Evolutionary conservation across 441 rosid genomes (phyloP).

Genomic region (Omphalea diandra): DNA sequence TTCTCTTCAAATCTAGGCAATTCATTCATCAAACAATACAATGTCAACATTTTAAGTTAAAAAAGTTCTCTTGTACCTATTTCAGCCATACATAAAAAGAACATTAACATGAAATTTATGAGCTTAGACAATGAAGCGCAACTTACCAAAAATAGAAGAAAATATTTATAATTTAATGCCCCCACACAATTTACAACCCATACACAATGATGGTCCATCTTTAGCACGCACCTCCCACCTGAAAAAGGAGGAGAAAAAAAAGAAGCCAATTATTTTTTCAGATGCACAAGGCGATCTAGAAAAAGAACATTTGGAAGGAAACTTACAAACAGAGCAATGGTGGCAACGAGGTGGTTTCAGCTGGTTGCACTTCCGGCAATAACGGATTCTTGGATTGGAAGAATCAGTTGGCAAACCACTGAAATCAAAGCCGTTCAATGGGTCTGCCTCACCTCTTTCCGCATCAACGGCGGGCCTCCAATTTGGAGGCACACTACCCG

Average conservation of each 20-base stretch:
- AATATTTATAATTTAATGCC: constrained; percentile 79
- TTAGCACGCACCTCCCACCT: constrained; percentile 85
- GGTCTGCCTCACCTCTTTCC: constrained; percentile 73
- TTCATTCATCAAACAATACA: too few relatives aligned
- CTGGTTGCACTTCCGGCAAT: constrained; percentile 79
- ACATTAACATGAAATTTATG: neutral
- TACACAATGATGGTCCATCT: constrained; percentile 96
- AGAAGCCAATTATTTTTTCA: constrained; percentile 11
- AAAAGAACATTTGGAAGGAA: constrained; percentile 7
- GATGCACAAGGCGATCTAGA: neutral
- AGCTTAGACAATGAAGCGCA: constrained; percentile 18
- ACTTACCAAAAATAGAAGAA: constrained; percentile 83
- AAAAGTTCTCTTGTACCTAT: too few relatives aligned
- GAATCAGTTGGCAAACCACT: constrained; percentile 47
- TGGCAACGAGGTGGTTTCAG: constrained; percentile 86
- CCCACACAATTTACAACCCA: constrained; percentile 98
- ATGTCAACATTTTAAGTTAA: too few relatives aligned
- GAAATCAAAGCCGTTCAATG: constrained; percentile 55
- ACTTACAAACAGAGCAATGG: constrained; percentile 89
- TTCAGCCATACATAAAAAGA: neutral
- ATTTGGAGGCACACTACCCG: constrained; percentile 77
- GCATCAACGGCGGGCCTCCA: constrained; percentile 70
- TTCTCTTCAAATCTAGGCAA: neutral
- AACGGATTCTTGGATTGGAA: constrained; percentile 52
- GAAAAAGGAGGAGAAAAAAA: constrained; percentile 29